Evolutionary conservation across 139 green algal genomes (phyloP), one percentile per base, ranked within the genome.

Genomic region (Nannochloris sp.): DNA sequence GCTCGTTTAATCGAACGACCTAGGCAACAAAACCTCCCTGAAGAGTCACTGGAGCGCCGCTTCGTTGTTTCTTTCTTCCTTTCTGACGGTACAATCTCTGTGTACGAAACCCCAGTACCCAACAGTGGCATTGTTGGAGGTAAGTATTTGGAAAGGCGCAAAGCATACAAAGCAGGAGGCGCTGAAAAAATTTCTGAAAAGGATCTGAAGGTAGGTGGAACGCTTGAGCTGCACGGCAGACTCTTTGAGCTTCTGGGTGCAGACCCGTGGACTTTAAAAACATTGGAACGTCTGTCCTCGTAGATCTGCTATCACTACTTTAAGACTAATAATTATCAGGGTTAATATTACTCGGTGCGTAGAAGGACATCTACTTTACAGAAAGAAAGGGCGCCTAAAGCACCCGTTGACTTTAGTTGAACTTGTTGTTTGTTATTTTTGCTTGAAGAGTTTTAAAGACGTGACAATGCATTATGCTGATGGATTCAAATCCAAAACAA

Each of bases 11-110:
- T n/a, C 34, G 19, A 10, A 9, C 6, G 6, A 9, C 54, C 10
- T 9, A n/a, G 19, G 34, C 12, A 8, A 54, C 45, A 29, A 15
- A 25, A 9, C 12, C 7, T 46, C 10, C 19, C 6, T 10, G 61
- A 54, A 48, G 73, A 60, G 37, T n/a, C n/a, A n/a, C n/a, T n/a
- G n/a, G 73, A 80, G 13, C 81, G 92, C 32, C 65, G 68, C 12
- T 97, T 98, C 70, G 83, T 97, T 55, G 42, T 98, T 29, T 86
- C 76, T 19, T 96, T 93, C 80, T 97, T 92, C 72, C 71, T 90
- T 67, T 85, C 84, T 35, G 87, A 97, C 63, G 87, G 96, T 76
- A 94, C 81, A 7, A 31, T 89, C 31, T 61, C 78, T n/a, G 75
- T 96, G 44, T 98, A 91, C 67, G 92, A 98, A 85, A 85, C 83